phyloP scores from a whole-genome alignment of 169 alveolate species.

The Plasmodium inui region DNA sequence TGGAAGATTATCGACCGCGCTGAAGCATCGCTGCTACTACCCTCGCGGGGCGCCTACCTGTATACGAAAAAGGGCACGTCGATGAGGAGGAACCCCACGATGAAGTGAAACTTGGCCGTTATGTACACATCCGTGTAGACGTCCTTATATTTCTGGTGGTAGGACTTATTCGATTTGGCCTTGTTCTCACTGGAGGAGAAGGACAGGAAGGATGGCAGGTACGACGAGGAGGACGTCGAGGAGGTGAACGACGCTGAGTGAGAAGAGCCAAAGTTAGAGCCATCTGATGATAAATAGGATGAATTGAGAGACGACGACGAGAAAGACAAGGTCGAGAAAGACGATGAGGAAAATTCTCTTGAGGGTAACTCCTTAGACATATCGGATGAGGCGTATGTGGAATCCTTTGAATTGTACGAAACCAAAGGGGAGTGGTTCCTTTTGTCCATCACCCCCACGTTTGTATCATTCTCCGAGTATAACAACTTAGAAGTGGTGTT shows the following conservation, averaged over 20 bases:
- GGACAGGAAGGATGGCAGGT: conserved; percentile 23
- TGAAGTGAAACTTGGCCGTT: conserved; percentile 69
- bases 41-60: too few relatives aligned
- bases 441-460: background rate
- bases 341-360: background rate
- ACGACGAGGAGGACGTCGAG: background rate
- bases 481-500: background rate
- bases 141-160: conserved; percentile 34
- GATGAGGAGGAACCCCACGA: conserved; percentile 53
- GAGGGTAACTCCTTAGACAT: background rate
- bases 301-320: background rate
- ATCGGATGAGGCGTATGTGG: background rate
- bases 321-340: conserved; percentile 4
- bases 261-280: background rate
- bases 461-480: background rate
- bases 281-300: background rate
- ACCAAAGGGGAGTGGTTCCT: background rate
- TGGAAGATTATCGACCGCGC: background rate
- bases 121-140: conserved; percentile 70
- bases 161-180: conserved; percentile 6
- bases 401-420: background rate
- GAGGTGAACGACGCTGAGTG: conserved; percentile 7
- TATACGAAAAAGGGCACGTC: conserved; percentile 63
- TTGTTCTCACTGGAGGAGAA: background rate
- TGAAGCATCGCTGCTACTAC: too few relatives aligned